Conservation (phyloP, 2,329 filamentous ascomycete genomes). For the Botryotinia convoluta region DNA sequence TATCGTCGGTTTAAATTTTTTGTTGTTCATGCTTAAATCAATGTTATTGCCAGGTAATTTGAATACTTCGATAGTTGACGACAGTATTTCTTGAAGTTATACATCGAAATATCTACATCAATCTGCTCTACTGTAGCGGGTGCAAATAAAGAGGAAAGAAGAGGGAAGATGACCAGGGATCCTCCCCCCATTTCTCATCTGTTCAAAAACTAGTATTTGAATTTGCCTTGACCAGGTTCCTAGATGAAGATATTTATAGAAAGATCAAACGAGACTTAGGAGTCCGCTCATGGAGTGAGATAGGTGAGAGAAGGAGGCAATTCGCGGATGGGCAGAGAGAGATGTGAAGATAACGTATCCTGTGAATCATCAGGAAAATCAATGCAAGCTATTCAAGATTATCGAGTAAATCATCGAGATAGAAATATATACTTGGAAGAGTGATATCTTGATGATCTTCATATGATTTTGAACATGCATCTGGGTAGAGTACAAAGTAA, state of each 20-base stretch:
- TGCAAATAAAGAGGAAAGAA: not conserved
- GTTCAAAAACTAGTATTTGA: not conserved
- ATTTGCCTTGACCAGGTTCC: not conserved
- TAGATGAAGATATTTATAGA: not conserved
- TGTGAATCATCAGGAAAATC: not conserved
- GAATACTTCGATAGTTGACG: not conserved
- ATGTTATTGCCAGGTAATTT: not conserved
- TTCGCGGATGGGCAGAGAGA: accelerated
- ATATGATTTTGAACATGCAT: no score
- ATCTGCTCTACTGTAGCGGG: not conserved
- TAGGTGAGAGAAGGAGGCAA: not conserved
- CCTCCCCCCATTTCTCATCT: no score
- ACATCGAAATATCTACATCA: not conserved
- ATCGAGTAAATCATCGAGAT: no score
- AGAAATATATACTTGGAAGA: no score
- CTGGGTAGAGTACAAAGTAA: no score
- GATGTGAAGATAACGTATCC: not conserved
- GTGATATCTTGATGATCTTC: no score
- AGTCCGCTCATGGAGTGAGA: not conserved
- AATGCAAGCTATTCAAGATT: no score
- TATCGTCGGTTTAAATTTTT: not conserved
- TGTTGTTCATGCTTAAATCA: not conserved
- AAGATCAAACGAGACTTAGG: not conserved
- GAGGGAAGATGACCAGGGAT: not conserved
- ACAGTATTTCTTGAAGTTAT: not conserved